Conservation (phyloP, 208 protist genomes). For the Zelonia costaricensis region DNA sequence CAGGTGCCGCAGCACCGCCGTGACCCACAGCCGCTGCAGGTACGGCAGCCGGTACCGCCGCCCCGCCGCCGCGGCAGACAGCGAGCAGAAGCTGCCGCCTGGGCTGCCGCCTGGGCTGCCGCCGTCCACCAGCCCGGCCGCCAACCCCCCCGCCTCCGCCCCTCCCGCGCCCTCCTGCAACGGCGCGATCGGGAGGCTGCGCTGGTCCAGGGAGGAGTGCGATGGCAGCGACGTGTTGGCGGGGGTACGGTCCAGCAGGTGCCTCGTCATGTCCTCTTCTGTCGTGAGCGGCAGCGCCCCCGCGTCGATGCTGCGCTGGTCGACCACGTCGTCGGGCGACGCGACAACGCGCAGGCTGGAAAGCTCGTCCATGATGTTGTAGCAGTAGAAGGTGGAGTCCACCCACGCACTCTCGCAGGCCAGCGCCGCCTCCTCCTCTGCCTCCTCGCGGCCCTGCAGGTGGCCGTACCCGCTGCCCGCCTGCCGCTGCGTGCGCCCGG, state of each 20-base stretch:
- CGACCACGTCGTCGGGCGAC: slow-evolving; percentile 14
- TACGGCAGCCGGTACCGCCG: slow-evolving; percentile 30
- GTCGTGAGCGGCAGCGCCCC: slow-evolving; percentile 7
- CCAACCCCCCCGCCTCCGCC: too few relatives aligned
- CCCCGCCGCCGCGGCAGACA: too few relatives aligned
- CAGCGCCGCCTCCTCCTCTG: slow-evolving; percentile 28
- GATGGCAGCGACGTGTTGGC: neutral
- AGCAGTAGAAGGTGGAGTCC: slow-evolving; percentile 37
- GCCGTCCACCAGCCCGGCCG: too few relatives aligned
- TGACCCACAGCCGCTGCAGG: slow-evolving; percentile 46
- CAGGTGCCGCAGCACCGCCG: slow-evolving; percentile 44
- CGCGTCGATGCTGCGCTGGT: neutral
- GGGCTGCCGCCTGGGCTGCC: too few relatives aligned
- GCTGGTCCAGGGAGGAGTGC: neutral
- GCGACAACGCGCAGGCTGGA: slow-evolving; percentile 27
- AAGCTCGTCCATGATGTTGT: slow-evolving; percentile 37
- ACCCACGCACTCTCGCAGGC: slow-evolving; percentile 36
- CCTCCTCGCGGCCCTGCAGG: neutral
- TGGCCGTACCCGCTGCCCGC: too few relatives aligned
- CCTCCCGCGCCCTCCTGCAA: neutral
- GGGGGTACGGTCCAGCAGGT: slow-evolving; percentile 9
- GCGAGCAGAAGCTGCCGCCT: neutral
- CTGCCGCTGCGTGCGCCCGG: too few relatives aligned
- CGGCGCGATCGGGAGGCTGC: neutral
- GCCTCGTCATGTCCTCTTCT: slow-evolving; percentile 8